Base-by-base conservation (phyloP, 2,329 filamentous ascomycete genomes). In the Tympanopsis confertula region DNA sequence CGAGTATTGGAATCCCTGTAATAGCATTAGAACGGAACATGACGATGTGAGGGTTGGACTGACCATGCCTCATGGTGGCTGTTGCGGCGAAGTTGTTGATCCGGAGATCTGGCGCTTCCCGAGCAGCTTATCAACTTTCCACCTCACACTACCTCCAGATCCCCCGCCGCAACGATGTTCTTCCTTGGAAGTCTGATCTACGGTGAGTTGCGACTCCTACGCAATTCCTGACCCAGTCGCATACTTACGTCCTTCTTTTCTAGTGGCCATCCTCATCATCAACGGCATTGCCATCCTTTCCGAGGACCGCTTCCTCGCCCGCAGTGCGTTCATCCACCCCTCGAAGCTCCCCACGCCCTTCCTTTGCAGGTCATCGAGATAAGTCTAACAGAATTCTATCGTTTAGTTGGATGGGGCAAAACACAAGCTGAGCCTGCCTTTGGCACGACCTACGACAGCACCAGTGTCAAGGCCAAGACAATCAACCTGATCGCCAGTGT, bases 211-310 rank as follows among this genome's bases (percentile, higher is more conserved):
- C 7, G 10, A 33, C 30, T 18, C 12, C 15, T 18, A 13, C 30
- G 7, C 12, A n/a, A n/a, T n/a, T n/a, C n/a, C n/a, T n/a, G n/a
- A n/a, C n/a, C 15, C 15, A 33, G 17, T 18, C 7, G 30, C 7
- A 33, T 18, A 33, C 7, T 18, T 7, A 7, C 30, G 30, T n/a
- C 29, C 24, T 3, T 19, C 30, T n/a, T 30, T 4, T 30, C 17
- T 52, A 87, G 84, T 89, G 47, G 73, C 78, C 49, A 70, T 94
- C 56, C 85, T 96, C 53, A 74, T 96, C 56, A 79, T 91, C 62
- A 98, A 98, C 62, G 86, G 86, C 47, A 82, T 96, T 55, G 86
- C 88, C 45, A 78, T 95, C 54, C 82, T 96, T 46, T 94, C 86
- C 50, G 88, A 94, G 74, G 87, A 94, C 63, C 82, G 87, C 44